Base-by-base conservation (phyloP, 768 basidiomycete genomes). In the Lactarius sanguifluus region DNA sequence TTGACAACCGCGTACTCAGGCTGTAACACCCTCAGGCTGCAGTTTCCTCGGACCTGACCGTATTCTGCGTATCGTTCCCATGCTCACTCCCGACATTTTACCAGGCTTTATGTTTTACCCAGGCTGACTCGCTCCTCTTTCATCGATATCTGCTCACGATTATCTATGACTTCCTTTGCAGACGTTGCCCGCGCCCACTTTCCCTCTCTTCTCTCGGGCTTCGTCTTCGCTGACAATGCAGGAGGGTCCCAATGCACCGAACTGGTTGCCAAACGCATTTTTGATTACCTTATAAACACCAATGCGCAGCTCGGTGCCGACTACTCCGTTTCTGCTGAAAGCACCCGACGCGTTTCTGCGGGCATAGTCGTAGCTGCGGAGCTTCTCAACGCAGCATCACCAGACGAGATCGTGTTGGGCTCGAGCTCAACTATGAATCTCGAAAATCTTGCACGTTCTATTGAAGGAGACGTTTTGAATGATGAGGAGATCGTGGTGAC, bases 401-500 rank as follows among this genome's bases (percentile, higher is more conserved):
- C 80, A 1, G 78, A 85, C 38, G 89, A 93, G 75, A 81, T 92
- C 47, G 84, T 83, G 13, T 86, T 89, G 69, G 87, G 86, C 0
- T 78, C 83, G 30, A 88, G 86, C 71, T 85, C 90, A 12, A 89
- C 90, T 0, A 76, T 86, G 78, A 82, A 89, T 41, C 69, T 89
- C 28, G 89, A 89, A 73, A 91, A 91, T 71, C 79, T 92, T 0
- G 81, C 89, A 0, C 77, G 88, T 5, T 83, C 85, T 0, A 72
- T 92, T 63, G 88, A 89, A 40, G 71, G 69, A 0, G 81, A 81
- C 60, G 79, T 92, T 32, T 72, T 81, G 41, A 66, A 76, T 1
- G 88, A 83, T 4, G 91, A 92, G 65, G 91, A 92, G 75, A 85
- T 92, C 64, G 85, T 94, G 62, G 73, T 92, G n/a, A 89, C 88